These are phyloP conservation scores for Toxicodendron radicans DNA, from an alignment of 345 rosid species.

Conservation along the genomic window DNA sequence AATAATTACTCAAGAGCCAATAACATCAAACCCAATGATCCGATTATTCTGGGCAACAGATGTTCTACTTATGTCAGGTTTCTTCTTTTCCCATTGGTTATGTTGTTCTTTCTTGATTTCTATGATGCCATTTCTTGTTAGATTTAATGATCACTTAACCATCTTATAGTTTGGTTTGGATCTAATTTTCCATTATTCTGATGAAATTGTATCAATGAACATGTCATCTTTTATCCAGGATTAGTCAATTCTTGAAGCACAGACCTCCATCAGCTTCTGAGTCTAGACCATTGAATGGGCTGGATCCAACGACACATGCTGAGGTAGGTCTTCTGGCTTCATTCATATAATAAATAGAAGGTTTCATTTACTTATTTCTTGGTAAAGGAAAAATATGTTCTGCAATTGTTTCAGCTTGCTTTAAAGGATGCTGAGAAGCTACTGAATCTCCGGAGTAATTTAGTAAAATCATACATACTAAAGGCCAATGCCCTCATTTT, in stretches of 20 bases:
- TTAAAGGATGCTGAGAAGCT: constrained; percentile 92
- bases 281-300: constrained; percentile 67
- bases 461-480: constrained; percentile 51
- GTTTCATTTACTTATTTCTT: background rate
- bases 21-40: constrained; percentile 66
- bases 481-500: constrained; percentile 74
- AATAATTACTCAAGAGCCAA: constrained; percentile 74
- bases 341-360: constrained; percentile 11
- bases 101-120: background rate
- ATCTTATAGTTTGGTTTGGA: background rate
- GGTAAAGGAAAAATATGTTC: background rate
- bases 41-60: constrained; percentile 77
- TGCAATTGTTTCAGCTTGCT: constrained; percentile 64
- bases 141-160: constrained; percentile 12
- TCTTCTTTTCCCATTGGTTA: constrained; percentile 8
- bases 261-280: constrained; percentile 78
- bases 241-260: constrained; percentile 70
- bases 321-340: constrained; percentile 57
- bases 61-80: constrained; percentile 85
- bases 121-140: constrained; percentile 9
- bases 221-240: constrained; percentile 45
- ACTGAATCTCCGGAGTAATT: constrained; percentile 47
- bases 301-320: constrained; percentile 90
- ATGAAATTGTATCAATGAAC: constrained; percentile 21
- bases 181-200: constrained; percentile 5